Base-by-base conservation (phyloP, 495 filamentous ascomycete genomes). In the Penicillium dipodomyicola region DNA sequence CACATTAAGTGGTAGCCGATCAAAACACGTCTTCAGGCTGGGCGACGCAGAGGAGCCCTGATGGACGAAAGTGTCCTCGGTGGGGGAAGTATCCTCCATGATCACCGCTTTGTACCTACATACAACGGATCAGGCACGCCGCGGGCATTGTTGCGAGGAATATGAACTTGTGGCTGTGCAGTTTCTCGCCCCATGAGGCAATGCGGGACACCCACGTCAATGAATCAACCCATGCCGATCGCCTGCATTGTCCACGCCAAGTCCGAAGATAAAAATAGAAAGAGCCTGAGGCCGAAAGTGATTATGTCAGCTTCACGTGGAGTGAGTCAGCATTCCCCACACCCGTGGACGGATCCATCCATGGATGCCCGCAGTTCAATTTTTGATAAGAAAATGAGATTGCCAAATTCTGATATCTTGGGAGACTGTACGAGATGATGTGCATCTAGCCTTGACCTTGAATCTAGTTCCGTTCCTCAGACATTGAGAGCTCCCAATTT, bases 41-140 rank as follows among this genome's bases (percentile, higher is more conserved):
- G 41, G 22, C 22, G 32, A n/a, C 14, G 29, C 20, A 45, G 27
- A 17, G 27, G 52, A 45, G 30, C 22, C 50, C n/a, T 39, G 32
- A n/a, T 19, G 52, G 30, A 44, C 63, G 42, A 44, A 40, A 27
- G 56, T 33, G 30, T 42, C 43, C 30, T 39, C 44, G 49, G 57
- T 39, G 29, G 52, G 39, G 25, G 54, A 61, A 61, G 49, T 61
- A 63, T 66, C 61, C 66, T 65, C 66, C 66, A 69, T 69, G 57
- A 57, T 69, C 58, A 60, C 58, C 63, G 57, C 27, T 51, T 47
- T 56, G 30, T 54, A 20, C 53, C 63, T 56, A 67, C 63, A 61
- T 65, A 57, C 53, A 42, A 42, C 15, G 35, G 43, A 58, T 63
- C 55, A 54, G 44, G n/a, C 43, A 32, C 49, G 30, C 33, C 17